These are phyloP conservation scores for Metschnikowia colocasiae DNA, from an alignment of 805 yeast species.

Conservation along the genomic window DNA sequence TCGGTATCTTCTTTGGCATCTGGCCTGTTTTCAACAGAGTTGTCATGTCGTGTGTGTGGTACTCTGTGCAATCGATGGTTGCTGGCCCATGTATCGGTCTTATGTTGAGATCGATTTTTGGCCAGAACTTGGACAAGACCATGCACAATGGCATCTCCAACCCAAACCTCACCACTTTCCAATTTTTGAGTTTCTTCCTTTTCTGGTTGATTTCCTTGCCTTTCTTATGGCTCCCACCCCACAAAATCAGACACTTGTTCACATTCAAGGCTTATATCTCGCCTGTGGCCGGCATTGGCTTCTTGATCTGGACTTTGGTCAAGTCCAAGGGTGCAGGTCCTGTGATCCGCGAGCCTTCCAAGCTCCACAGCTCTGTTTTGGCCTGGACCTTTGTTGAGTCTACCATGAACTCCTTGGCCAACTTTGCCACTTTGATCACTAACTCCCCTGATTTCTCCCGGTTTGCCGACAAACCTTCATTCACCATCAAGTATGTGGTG, in stretches of 20 bases:
- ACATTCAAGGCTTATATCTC: conserved; percentile 75
- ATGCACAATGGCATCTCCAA: conserved; percentile 60
- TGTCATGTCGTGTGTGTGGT: conserved; percentile 86
- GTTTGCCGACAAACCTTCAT: conserved; percentile 54
- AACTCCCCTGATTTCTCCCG: conserved; percentile 90
- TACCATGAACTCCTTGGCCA: conserved; percentile 76
- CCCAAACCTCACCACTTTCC: conserved; percentile 65
- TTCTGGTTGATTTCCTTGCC: conserved; percentile 82
- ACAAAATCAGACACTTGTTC: conserved; percentile 76
- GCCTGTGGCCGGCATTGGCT: conserved; percentile 80
- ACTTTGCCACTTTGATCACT: conserved; percentile 83
- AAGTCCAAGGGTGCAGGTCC: conserved; percentile 80
- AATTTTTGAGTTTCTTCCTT: conserved; percentile 71
- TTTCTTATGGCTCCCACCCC: conserved; percentile 77
- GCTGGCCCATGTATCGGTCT: conserved; percentile 73
- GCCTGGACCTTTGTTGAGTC: conserved; percentile 83
- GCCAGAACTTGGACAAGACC: conserved; percentile 55
- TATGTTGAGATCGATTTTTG: conserved; percentile 72
- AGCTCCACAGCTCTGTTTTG: conserved; percentile 54
- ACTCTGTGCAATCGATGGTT: conserved; percentile 78
- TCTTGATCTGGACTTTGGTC: conserved; percentile 78
- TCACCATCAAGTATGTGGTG: conserved; percentile 37
- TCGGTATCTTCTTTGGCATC: conserved; percentile 81
- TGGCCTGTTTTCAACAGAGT: conserved; percentile 91
- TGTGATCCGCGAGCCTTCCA: conserved; percentile 53